phyloP scores from a whole-genome alignment of 192 early-diverging fungal genomes.

The Spizellomyces punctatus region DNA sequence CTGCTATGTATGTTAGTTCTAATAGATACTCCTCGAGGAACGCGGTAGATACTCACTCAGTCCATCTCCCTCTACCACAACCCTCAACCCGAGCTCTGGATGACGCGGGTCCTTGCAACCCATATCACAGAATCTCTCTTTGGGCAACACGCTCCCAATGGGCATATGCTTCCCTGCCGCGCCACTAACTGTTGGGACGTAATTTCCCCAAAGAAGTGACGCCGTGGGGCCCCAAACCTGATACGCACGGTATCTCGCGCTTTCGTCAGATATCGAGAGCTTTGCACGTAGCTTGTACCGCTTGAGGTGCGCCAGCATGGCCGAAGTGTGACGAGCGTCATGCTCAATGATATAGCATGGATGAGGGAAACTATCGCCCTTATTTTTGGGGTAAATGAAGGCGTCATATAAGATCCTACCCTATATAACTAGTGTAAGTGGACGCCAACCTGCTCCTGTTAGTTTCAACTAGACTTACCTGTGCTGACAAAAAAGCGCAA shows the following conservation, averaged over 20 bases:
- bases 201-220: slow-evolving; percentile 31
- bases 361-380: slow-evolving; percentile 60
- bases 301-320: slow-evolving; percentile 67
- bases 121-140: slow-evolving; percentile 39
- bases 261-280: slow-evolving; percentile 68
- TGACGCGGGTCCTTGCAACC: slow-evolving; percentile 55
- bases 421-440: slow-evolving; percentile 37
- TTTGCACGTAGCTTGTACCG: slow-evolving; percentile 81
- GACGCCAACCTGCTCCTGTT: neutral
- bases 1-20: neutral
- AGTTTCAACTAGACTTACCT: slow-evolving; percentile 40
- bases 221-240: slow-evolving; percentile 73
- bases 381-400: slow-evolving; percentile 81
- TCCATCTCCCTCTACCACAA: slow-evolving; percentile 39
- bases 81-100: slow-evolving; percentile 60
- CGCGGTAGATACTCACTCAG: slow-evolving; percentile 6
- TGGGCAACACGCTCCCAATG: slow-evolving; percentile 27
- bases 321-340: slow-evolving; percentile 55
- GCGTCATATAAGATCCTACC: slow-evolving; percentile 88
- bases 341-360: slow-evolving; percentile 77
- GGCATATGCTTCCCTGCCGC: slow-evolving; percentile 22
- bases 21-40: no score
- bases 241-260: slow-evolving; percentile 66
- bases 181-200: slow-evolving; percentile 1
- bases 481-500: slow-evolving; percentile 79